These are phyloP conservation scores for Smittium culicis DNA, from an alignment of 371 early-diverging fungal species.

Conservation along the genomic window DNA sequence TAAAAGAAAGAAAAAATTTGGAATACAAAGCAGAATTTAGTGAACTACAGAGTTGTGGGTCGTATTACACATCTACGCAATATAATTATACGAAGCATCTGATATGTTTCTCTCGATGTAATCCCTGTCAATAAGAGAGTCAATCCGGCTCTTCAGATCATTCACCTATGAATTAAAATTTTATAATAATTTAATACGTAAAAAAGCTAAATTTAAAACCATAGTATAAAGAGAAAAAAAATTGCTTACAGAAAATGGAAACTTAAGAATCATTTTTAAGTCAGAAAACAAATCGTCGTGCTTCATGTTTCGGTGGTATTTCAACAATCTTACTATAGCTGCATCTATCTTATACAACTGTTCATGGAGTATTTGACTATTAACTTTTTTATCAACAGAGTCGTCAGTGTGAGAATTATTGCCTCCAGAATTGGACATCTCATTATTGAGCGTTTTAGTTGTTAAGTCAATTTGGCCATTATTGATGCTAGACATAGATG, in stretches of 20 bases:
- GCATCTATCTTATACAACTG: slow-evolving; percentile 73
- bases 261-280: slow-evolving; percentile 57
- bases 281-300: slow-evolving; percentile 57
- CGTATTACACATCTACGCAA: no score
- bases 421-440: not conserved
- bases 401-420: not conserved
- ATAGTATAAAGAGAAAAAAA: slow-evolving; percentile 21
- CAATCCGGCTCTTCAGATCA: slow-evolving; percentile 66
- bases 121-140: slow-evolving; percentile 81
- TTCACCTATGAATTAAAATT: slow-evolving; percentile 11
- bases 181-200: slow-evolving; percentile 15
- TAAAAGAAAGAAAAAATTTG: no score
- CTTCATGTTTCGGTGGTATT: slow-evolving; percentile 53
- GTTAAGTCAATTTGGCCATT: slow-evolving; percentile 9
- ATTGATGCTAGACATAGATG: not conserved
- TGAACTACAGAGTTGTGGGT: no score
- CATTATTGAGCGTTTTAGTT: slow-evolving; percentile 19
- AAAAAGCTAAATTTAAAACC: slow-evolving; percentile 35
- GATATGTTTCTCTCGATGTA: slow-evolving; percentile 66
- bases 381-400: slow-evolving; percentile 12
- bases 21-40: no score
- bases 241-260: slow-evolving; percentile 34
- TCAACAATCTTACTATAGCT: slow-evolving; percentile 89
- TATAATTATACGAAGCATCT: slow-evolving; percentile 39
- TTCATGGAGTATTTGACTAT: slow-evolving; percentile 25